Evolutionary conservation across 495 filamentous ascomycete genomes (phyloP), one percentile per base, ranked within the genome.

Genomic region (Daldinia grandis): DNA sequence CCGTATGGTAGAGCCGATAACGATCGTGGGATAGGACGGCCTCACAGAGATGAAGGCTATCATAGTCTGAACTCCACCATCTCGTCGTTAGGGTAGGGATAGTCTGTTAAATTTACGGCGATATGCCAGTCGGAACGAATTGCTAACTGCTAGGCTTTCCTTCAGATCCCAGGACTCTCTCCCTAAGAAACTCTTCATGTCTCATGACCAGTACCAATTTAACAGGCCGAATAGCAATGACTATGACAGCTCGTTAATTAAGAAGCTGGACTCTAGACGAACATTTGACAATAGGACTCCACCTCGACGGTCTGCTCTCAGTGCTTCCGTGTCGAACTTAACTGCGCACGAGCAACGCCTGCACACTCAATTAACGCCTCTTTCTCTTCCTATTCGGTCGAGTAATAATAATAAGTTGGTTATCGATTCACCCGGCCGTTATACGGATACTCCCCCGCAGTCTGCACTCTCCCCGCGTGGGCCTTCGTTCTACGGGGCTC

Each of bases 231-330:
- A 86, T 7, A 90, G 87, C 15, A 88, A 92, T 71, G 87, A 87
- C 28, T 95, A 95, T 73, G 93, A 96, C 71, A 90, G 90, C 75
- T 89, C 90, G 64, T 80, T 95, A 57, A 79, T 95, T 27, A 92
- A 91, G 50, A 94, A 92, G 75, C 88, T 82, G 82, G 92, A 81
- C 86, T 88, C 79, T 76, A 85, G 60, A 82, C 88, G 76, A 86
- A 88, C 68, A 68, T 86, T 38, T 84, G 88, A 71, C 81, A 89
- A 75, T 80, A 71, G 81, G 31, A 86, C 87, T 0, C 83, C 81
- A 71, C 78, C 88, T 65, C 80, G 85, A 30, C 83, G 85, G 58
- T 85, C 83, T 5, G 85, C 84, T 40, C 81, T 86, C 54, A 85
- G 83, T 67, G 78, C 81, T 37, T 82, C 87, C 9, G 76, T 86